A percentile compares a stretch with the other conserved stretches of the same genome.
phyloP scores from a whole-genome alignment of 257 asterid species.

The Voacanga thouarsii region DNA sequence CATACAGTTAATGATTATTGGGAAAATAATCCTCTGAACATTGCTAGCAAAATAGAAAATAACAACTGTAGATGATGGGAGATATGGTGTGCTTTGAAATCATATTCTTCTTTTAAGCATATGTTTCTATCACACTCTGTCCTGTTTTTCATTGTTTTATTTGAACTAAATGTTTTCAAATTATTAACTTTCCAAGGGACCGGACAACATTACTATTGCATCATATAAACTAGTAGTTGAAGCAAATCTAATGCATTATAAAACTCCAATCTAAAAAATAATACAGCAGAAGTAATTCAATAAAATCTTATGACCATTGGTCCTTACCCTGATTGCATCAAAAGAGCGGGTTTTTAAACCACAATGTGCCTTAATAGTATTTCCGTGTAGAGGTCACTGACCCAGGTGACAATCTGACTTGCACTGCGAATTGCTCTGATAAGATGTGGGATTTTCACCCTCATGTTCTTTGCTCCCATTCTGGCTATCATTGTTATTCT shows the following conservation, averaged over 20 bases:
- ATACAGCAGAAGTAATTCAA: not conserved
- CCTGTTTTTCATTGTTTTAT: not conserved
- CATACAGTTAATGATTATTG: not conserved
- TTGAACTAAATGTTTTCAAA: not conserved
- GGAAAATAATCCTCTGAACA: not conserved
- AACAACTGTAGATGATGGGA: not conserved
- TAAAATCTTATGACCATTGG: not conserved
- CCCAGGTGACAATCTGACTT: conserved; percentile 79
- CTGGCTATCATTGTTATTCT: conserved; percentile 67
- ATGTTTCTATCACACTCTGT: no score
- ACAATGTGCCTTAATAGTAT: conserved; percentile 70
- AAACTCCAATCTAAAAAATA: not conserved
- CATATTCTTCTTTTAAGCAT: not conserved
- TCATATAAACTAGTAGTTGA: not conserved
- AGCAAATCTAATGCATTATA: not conserved
- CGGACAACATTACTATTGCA: not conserved
- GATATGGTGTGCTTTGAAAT: not conserved
- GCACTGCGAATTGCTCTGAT: conserved; percentile 70
- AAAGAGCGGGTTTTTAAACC: conserved; percentile 81
- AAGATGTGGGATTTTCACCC: conserved; percentile 68
- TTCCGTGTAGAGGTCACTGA: conserved; percentile 83
- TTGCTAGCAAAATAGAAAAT: not conserved
- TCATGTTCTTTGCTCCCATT: conserved; percentile 77
- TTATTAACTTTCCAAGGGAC: not conserved
- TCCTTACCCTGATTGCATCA: conserved; percentile 62